These are phyloP conservation scores for Ustilago trichophora DNA, from an alignment of 1,284 basidiomycete genomes.

Conservation along the genomic window DNA sequence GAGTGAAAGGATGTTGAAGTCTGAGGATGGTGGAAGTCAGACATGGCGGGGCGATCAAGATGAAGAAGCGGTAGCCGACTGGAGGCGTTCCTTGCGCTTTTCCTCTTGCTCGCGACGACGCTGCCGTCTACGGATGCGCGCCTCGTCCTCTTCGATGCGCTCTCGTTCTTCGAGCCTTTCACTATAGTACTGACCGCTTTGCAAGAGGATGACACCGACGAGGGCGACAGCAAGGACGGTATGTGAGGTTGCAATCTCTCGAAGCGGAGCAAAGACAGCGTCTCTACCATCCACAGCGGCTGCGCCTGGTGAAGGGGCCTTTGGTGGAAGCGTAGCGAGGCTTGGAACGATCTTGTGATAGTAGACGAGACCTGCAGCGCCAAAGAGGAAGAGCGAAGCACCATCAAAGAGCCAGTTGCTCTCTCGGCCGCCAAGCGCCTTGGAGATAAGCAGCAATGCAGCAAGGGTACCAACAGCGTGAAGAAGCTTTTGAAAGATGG, in stretches of 20 bases:
- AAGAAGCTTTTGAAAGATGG: constrained; percentile 37
- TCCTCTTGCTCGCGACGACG: constrained; percentile 53
- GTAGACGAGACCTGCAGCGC: constrained; percentile 58
- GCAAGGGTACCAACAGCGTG: constrained; percentile 46
- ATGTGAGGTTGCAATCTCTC: constrained; percentile 62
- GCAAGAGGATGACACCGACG: constrained; percentile 61
- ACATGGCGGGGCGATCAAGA: constrained; percentile 1
- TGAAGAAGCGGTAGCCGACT: constrained; percentile 12
- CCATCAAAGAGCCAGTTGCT: constrained; percentile 67
- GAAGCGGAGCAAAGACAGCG: constrained; percentile 47
- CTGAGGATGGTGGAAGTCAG: no score
- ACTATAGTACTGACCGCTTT: constrained; percentile 65
- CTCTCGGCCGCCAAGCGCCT: constrained; percentile 57
- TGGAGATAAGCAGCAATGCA: constrained; percentile 44
- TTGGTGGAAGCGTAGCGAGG: constrained; percentile 36
- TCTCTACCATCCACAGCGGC: constrained; percentile 34
- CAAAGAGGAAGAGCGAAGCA: constrained; percentile 64
- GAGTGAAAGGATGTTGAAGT: no score
- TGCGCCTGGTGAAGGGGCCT: constrained; percentile 34
- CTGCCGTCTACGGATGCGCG: constrained; percentile 54
- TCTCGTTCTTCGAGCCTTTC: constrained; percentile 64
- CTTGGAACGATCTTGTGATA: constrained; percentile 59
- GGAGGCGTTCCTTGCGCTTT: constrained; percentile 38
- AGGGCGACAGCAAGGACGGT: constrained; percentile 63
- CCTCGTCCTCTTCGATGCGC: constrained; percentile 63